Percentiles rank a stretch among this genome's conserved stretches.
These are phyloP conservation scores for Gomphus bonarii DNA, from an alignment of 1,284 basidiomycete genomes.

Conservation along the genomic window DNA sequence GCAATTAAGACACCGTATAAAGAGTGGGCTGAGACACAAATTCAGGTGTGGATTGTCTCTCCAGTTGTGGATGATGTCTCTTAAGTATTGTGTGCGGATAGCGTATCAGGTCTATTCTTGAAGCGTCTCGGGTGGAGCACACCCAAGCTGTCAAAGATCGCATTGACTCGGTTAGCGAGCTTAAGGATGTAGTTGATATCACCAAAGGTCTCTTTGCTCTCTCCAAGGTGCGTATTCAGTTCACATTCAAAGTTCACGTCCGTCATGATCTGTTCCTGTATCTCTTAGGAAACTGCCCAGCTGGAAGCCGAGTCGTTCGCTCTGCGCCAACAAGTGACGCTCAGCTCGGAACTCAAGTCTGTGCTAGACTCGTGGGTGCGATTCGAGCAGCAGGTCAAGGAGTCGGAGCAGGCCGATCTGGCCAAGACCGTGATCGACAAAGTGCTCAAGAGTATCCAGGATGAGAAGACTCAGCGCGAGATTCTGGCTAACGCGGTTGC, in stretches of 20 bases:
- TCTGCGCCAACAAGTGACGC: conserved; percentile 80
- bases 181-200: conserved; percentile 90
- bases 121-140: conserved; percentile 80
- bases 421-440: conserved; percentile 82
- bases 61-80: background rate
- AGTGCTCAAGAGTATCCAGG: conserved; percentile 73
- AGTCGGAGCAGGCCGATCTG: conserved; percentile 90
- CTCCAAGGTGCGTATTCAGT: conserved; percentile 59
- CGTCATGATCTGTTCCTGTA: background rate
- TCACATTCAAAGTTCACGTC: background rate
- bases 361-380: conserved; percentile 98
- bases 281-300: conserved; percentile 75
- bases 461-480: conserved; percentile 91
- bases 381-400: conserved; percentile 93
- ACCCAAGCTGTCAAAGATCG: conserved; percentile 90
- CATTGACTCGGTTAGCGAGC: conserved; percentile 82
- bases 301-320: conserved; percentile 89
- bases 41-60: conserved; percentile 35
- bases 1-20: conserved; percentile 78
- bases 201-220: conserved; percentile 88
- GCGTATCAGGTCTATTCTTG: conserved; percentile 74
- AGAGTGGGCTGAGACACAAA: conserved; percentile 86
- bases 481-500: conserved; percentile 77
- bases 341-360: conserved; percentile 85
- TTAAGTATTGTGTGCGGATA: conserved; percentile 4